A percentile compares a stretch with the other conserved stretches of the same genome.
phyloP scores from a whole-genome alignment of 148 eudicot species.

The Simmondsia chinensis region DNA sequence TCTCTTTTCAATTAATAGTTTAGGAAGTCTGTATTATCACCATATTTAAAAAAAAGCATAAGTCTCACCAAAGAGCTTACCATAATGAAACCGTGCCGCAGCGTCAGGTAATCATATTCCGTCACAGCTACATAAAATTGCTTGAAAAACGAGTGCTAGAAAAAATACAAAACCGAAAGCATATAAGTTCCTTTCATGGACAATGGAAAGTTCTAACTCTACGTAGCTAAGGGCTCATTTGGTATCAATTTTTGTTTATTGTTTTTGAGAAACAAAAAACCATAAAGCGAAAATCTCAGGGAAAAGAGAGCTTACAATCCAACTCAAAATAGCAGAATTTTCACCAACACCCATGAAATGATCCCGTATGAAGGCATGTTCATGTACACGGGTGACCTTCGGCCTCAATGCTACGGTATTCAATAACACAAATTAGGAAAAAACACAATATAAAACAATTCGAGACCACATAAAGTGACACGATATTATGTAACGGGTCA shows the following conservation, averaged over 20 bases:
- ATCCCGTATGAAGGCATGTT: constrained; percentile 63
- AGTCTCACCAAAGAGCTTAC: constrained; percentile 37
- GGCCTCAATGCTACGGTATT: constrained; percentile 50
- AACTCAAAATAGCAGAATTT: constrained; percentile 38
- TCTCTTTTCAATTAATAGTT: no score
- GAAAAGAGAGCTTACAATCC: constrained; percentile 52
- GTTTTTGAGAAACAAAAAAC: no score
- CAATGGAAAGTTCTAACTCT: not conserved
- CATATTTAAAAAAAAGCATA: not conserved
- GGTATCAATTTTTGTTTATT: no score
- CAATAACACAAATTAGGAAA: not conserved
- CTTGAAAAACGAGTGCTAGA: constrained; percentile 69
- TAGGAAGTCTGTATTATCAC: not conserved
- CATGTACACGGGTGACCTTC: constrained; percentile 56
- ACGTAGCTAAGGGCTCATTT: no score
- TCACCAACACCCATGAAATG: constrained; percentile 59
- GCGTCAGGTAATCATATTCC: constrained; percentile 61
- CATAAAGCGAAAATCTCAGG: not conserved
- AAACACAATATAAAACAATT: not conserved
- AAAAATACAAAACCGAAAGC: constrained; percentile 9
- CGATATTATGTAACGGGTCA: no score
- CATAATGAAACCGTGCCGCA: constrained; percentile 75
- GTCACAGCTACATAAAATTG: constrained; percentile 92
- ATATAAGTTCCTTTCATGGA: not conserved
- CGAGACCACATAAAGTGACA: not conserved